Base-by-base conservation (phyloP, 805 yeast genomes). In the Dipodascus albidus region DNA sequence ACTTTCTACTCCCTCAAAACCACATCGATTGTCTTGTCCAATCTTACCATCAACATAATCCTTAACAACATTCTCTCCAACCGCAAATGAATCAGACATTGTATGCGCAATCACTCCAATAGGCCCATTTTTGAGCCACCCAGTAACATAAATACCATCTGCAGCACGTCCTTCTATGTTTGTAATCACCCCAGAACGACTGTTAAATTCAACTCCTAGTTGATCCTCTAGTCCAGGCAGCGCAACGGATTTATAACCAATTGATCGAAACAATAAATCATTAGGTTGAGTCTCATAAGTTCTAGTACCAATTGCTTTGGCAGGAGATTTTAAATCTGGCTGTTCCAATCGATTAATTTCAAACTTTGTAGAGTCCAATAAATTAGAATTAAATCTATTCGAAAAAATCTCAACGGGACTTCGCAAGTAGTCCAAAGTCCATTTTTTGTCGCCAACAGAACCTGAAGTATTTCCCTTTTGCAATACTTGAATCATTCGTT, bases 41-140 rank as follows among this genome's bases (percentile, higher is more conserved):
- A 50, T 56, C 22, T 54, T 42, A 23, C 63, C 70, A 35, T 65
- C 64, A n/a, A 68, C 55, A 22, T 76, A 67, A 60, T 88, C 96
- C 38, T 74, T 70, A 17, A 81, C 62, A 0, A 93, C 73, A 11
- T 74, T 69, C 23, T 81, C 87, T 0, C 88, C 91, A 0, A 91
- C 82, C 6, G 80, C 77, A 57, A 83, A 83, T 0, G 96, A 80
- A 55, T 85, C 89, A 76, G 83, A 77, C 84, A 91, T 86, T 0
- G 98, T 88, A 14, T 87, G 76, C 17, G 95, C 95, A 58, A 93
- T 93, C 2, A 88, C 95, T 1, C 99, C 99, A 24, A 77, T 77
- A 4, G 96, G 85, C 0, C 96, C 95, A 51, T 78, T 81, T 54
- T 85, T 80, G 49, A 89, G 82, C 99, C 99, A 93, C 0, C 99